A percentile compares a stretch with the other conserved stretches of the same genome.
phyloP scores from a whole-genome alignment of 768 basidiomycete species.

The Boletus vinaceobasis region DNA sequence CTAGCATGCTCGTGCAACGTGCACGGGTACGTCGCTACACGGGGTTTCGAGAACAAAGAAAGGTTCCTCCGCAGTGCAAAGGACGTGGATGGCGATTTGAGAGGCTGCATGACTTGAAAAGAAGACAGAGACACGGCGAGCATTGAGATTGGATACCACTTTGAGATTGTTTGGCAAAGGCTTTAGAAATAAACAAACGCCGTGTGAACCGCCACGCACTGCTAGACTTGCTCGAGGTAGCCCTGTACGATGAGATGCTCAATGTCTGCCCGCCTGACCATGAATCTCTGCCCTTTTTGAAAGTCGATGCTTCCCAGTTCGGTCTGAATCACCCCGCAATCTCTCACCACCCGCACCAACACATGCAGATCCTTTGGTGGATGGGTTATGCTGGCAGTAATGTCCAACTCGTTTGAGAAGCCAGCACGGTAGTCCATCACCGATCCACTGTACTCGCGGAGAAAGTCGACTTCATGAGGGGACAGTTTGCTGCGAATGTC shows the following conservation, averaged over 20 bases:
- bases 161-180: constrained; percentile 25
- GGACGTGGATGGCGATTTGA: background rate
- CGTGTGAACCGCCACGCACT: background rate
- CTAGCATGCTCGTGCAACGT: background rate
- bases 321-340: constrained; percentile 90
- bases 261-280: constrained; percentile 84
- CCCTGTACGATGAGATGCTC: constrained; percentile 95
- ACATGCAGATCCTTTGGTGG: constrained; percentile 92
- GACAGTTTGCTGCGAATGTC: constrained; percentile 72
- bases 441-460: constrained; percentile 74
- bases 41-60: background rate
- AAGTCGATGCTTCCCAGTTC: constrained; percentile 91
- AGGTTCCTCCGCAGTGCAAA: background rate
- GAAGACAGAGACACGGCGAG: background rate
- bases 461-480: constrained; percentile 80
- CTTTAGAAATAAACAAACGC: constrained; percentile 21
- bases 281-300: constrained; percentile 82
- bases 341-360: constrained; percentile 78
- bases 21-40: background rate
- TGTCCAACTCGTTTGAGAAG: constrained; percentile 83
- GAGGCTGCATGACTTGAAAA: constrained; percentile 13
- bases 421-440: constrained; percentile 83
- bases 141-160: background rate
- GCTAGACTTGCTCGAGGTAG: constrained; percentile 80
- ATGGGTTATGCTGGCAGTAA: constrained; percentile 74